These are phyloP conservation scores for Triticum timopheevii DNA, from an alignment of 176 grass and related monocot genomes.

Conservation along the genomic window DNA sequence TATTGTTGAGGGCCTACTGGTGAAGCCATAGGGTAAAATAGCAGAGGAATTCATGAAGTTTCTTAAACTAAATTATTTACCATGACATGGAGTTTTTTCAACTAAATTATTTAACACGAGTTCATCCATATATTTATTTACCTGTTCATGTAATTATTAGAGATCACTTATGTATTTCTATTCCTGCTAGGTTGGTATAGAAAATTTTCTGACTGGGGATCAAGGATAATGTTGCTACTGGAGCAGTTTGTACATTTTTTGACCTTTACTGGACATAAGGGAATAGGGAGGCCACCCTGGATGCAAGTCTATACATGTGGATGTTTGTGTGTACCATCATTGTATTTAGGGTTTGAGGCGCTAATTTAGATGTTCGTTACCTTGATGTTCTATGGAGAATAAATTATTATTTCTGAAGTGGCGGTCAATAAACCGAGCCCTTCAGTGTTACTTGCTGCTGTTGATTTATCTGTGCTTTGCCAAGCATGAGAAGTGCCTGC, in stretches of 20 bases:
- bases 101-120: not conserved
- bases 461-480: not conserved
- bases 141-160: not conserved
- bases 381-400: constrained; percentile 46
- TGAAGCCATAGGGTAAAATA: not conserved
- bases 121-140: not conserved
- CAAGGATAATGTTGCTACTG: constrained; percentile 38
- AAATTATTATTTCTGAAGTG: constrained; percentile 49
- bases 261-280: constrained; percentile 53
- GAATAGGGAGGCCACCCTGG: constrained; percentile 38
- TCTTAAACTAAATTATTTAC: not conserved
- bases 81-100: not conserved
- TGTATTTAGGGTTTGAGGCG: constrained; percentile 52
- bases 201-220: constrained; percentile 48
- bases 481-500: not conserved
- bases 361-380: constrained; percentile 55
- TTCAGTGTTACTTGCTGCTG: constrained; percentile 24
- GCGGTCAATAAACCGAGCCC: constrained; percentile 38
- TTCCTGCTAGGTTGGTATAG: constrained; percentile 52
- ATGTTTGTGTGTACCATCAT: constrained; percentile 64
- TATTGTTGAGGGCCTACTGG: not conserved
- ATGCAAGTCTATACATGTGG: constrained; percentile 57
- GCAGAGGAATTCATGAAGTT: not conserved
- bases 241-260: constrained; percentile 67
- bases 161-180: constrained; percentile 4